These are phyloP conservation scores for Leccinellum rugosiceps DNA, from an alignment of 768 basidiomycete genomes.

Conservation along the genomic window DNA sequence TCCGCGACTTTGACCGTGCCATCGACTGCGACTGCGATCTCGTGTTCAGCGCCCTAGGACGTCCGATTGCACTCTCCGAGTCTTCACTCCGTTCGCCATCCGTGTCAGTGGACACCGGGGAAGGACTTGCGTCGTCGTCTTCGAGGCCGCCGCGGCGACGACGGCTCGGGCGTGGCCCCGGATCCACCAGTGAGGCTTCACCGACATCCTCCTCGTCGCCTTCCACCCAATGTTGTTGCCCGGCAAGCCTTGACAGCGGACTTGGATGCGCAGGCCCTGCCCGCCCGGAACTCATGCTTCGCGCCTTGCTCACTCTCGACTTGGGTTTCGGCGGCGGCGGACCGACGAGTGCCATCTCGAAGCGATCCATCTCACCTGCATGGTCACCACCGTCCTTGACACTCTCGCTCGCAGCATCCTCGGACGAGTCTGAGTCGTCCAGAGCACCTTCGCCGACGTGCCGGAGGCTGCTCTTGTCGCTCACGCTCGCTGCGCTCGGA, in stretches of 20 bases:
- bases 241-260: slow-evolving; percentile 59
- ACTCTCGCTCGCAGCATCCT: slow-evolving; percentile 20
- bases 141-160: slow-evolving; percentile 33
- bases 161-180: neutral
- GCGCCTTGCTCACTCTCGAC: slow-evolving; percentile 36
- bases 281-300: slow-evolving; percentile 28
- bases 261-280: slow-evolving; percentile 49
- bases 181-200: neutral
- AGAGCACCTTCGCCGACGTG: slow-evolving; percentile 77
- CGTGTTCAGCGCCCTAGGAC: neutral
- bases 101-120: slow-evolving; percentile 58
- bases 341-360: slow-evolving; percentile 25
- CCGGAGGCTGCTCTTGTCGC: slow-evolving; percentile 44
- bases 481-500: slow-evolving; percentile 33
- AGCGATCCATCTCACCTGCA: slow-evolving; percentile 31
- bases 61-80: slow-evolving; percentile 10
- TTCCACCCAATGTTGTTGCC: slow-evolving; percentile 52
- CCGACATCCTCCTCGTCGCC: slow-evolving; percentile 38
- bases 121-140: slow-evolving; percentile 53
- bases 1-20: slow-evolving; percentile 31
- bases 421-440: slow-evolving; percentile 73
- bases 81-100: slow-evolving; percentile 46
- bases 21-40: slow-evolving; percentile 28
- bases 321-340: neutral
- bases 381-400: slow-evolving; percentile 16